Evolutionary conservation across 2,329 filamentous ascomycete genomes (phyloP).

Genomic region (Aspergillus intermedius): DNA sequence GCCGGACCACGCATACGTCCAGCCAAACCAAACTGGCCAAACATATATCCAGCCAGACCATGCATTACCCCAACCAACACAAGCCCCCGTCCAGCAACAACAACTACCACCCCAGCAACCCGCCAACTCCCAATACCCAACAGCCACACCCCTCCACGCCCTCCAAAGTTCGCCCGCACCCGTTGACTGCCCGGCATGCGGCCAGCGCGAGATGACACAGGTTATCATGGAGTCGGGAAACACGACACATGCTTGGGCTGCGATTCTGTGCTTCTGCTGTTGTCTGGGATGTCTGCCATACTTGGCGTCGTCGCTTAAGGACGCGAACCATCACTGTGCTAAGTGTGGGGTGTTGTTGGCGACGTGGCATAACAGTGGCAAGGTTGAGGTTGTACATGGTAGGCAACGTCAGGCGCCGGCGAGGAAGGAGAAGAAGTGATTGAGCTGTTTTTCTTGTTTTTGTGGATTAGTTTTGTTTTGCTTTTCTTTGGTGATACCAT

Average conservation of each 20-base stretch:
- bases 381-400: conserved; percentile 36
- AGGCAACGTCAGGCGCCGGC: neutral
- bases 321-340: conserved; percentile 45
- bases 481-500: neutral
- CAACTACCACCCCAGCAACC: conserved; percentile 2
- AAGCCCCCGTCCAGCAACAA: neutral
- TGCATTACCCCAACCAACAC: neutral
- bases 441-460: neutral
- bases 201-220: conserved; percentile 29
- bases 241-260: conserved; percentile 38
- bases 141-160: conserved; percentile 18
- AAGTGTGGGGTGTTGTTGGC: conserved; percentile 41
- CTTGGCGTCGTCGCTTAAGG: conserved; percentile 42
- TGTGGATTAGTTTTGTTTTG: neutral
- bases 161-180: conserved; percentile 32
- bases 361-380: conserved; percentile 45
- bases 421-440: neutral
- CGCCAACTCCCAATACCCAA: conserved; percentile 13
- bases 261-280: conserved; percentile 36
- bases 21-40: neutral
- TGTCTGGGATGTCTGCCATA: conserved; percentile 47
- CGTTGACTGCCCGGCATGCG: conserved; percentile 45
- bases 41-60: neutral
- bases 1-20: neutral
- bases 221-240: conserved; percentile 15